Evolutionary conservation across 2,329 filamentous ascomycete genomes (phyloP).

Genomic region (Furcasterigmium furcatum): DNA sequence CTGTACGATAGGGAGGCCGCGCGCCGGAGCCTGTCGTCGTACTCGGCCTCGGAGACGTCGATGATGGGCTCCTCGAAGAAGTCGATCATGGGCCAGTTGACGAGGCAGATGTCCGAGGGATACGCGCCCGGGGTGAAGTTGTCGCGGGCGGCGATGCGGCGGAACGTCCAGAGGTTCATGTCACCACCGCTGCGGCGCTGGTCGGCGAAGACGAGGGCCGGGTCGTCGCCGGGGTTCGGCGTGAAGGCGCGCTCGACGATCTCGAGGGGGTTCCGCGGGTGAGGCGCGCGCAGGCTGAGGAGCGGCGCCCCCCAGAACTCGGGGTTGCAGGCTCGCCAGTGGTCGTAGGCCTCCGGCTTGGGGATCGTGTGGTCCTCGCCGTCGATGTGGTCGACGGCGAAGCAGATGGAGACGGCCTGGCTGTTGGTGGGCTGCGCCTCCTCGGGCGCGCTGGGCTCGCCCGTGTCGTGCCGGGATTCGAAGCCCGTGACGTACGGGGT

Average conservation of each 20-base stretch:
- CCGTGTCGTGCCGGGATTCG: slow-evolving; percentile 17
- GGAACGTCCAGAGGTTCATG: slow-evolving; percentile 23
- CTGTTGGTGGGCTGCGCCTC: slow-evolving; percentile 20
- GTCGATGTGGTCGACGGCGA: slow-evolving; percentile 21
- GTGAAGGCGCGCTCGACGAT: slow-evolving; percentile 22
- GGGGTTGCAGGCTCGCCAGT: slow-evolving; percentile 17
- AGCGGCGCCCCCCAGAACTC: slow-evolving; percentile 21
- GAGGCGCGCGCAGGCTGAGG: slow-evolving; percentile 18
- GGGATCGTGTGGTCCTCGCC: slow-evolving; percentile 19
- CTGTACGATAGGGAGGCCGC: slow-evolving; percentile 20
- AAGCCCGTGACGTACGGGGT: slow-evolving; percentile 21
- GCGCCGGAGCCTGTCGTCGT: slow-evolving; percentile 10
- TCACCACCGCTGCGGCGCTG: slow-evolving; percentile 20
- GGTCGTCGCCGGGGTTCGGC: slow-evolving; percentile 20
- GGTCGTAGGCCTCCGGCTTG: slow-evolving; percentile 16
- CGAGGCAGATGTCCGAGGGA: slow-evolving; percentile 19
- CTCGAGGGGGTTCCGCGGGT: slow-evolving; percentile 20
- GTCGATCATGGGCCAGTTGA: slow-evolving; percentile 25
- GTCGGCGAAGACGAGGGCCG: slow-evolving; percentile 16
- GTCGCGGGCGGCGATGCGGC: slow-evolving; percentile 17
- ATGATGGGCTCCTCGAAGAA: slow-evolving; percentile 24
- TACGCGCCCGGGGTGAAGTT: slow-evolving; percentile 18
- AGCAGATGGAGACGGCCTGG: slow-evolving; percentile 22
- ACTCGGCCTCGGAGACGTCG: slow-evolving; percentile 15
- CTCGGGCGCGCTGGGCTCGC: slow-evolving; percentile 19